Conservation (phyloP, 148 eudicot species). For the Spergularia bocconei region DNA sequence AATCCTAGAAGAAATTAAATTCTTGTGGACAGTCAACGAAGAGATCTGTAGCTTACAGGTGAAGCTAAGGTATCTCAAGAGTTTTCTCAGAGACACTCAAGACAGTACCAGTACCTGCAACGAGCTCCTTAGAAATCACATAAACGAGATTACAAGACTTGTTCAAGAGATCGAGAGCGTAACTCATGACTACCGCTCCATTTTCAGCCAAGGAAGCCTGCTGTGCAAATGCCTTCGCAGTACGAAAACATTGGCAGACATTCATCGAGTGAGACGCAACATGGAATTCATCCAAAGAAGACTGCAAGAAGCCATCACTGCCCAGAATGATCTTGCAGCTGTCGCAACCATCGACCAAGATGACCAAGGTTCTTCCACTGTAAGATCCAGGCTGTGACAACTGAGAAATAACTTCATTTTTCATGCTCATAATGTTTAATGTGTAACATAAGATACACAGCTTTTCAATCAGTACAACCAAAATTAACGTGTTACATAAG, state of each 20-base stretch:
- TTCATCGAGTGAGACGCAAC: conserved; percentile 8
- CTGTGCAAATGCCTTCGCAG: background rate
- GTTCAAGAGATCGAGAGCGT: conserved; percentile 10
- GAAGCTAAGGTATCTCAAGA: conserved; percentile 10
- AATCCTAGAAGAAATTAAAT: conserved; percentile 20
- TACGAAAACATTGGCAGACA: conserved; percentile 1
- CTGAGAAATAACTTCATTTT: background rate
- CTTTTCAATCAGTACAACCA: too few species aligned
- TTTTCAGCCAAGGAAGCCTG: background rate
- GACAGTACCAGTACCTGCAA: background rate
- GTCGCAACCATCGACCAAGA: background rate
- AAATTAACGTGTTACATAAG: background rate
- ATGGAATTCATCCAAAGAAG: conserved; percentile 17
- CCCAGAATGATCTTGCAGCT: conserved; percentile 13
- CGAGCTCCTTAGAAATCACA: conserved; percentile 9
- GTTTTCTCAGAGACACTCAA: background rate
- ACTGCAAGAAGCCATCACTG: background rate
- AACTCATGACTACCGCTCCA: background rate
- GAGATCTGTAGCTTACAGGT: conserved; percentile 10
- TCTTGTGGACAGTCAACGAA: background rate
- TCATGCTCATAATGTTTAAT: background rate
- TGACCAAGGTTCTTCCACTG: background rate
- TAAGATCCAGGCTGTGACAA: conserved; percentile 23
- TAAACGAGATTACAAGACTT: conserved; percentile 12
- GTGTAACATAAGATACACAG: too few species aligned